Percentiles rank a stretch among this genome's conserved stretches.
These are phyloP conservation scores for Mucor irregularis DNA, from an alignment of 371 early-diverging fungal species.

Conservation along the genomic window DNA sequence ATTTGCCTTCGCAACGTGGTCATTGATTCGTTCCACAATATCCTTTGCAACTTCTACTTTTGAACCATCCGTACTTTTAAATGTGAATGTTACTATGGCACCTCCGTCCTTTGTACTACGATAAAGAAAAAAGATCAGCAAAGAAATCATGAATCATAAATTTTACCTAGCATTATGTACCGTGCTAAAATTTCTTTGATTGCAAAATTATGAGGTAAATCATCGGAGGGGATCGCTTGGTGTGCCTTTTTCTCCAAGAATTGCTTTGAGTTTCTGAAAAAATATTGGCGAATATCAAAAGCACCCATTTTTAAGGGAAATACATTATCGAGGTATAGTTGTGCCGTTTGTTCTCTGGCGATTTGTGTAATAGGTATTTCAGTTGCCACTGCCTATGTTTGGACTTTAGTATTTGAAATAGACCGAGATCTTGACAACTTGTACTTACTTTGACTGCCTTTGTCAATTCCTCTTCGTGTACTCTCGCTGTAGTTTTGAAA, in stretches of 20 bases:
- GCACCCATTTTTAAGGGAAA: conserved; percentile 42
- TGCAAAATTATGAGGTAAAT: conserved; percentile 32
- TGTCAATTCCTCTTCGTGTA: conserved; percentile 1
- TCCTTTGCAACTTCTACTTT: conserved; percentile 29
- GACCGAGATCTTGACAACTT: not conserved
- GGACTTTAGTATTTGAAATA: not conserved
- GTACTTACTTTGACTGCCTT: conserved; percentile 3
- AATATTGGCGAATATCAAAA: conserved; percentile 42
- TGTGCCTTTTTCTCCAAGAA: conserved; percentile 34
- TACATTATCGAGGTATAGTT: conserved; percentile 47
- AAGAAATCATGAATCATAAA: not conserved
- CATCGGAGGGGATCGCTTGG: conserved; percentile 30
- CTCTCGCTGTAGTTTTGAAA: conserved; percentile 2
- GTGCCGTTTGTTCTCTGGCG: conserved; percentile 30
- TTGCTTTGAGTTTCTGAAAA: conserved; percentile 33
- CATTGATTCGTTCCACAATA: conserved; percentile 31
- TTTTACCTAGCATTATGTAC: conserved; percentile 15
- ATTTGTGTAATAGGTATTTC: not conserved
- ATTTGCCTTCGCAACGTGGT: conserved; percentile 38
- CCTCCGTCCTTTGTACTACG: conserved; percentile 53
- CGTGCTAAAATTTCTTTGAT: conserved; percentile 38
- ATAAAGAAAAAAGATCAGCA: not conserved
- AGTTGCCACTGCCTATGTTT: not conserved
- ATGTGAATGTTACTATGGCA: conserved; percentile 45
- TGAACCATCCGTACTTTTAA: conserved; percentile 27